A percentile compares a stretch with the other conserved stretches of the same genome.
phyloP scores from a whole-genome alignment of 352 stramenopile genomes.

The Pythium aristosporum region DNA sequence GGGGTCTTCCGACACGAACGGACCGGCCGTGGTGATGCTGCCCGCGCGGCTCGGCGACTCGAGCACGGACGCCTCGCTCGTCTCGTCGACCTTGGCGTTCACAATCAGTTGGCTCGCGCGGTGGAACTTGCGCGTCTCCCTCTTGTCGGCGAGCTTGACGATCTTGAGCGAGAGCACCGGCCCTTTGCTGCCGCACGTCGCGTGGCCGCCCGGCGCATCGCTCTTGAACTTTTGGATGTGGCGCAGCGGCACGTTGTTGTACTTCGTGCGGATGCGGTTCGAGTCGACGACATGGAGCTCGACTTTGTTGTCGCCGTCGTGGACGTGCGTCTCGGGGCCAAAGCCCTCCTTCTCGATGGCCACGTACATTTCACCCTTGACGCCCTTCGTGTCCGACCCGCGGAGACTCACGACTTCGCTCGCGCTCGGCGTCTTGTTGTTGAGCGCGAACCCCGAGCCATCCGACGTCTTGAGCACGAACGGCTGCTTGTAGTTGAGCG shows the following conservation, averaged over 20 bases:
- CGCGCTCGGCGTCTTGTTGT: constrained; percentile 65
- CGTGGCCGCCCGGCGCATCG: constrained; percentile 40
- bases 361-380: constrained; percentile 79
- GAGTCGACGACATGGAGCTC: constrained; percentile 62
- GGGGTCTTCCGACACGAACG: constrained; percentile 9
- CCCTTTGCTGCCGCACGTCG: constrained; percentile 48
- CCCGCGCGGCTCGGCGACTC: constrained; percentile 46
- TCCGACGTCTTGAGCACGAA: constrained; percentile 71
- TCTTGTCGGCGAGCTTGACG: constrained; percentile 29
- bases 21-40: constrained; percentile 26
- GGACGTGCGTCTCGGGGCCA: constrained; percentile 46
- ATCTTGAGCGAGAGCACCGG: constrained; percentile 43
- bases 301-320: constrained; percentile 42
- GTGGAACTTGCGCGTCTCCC: constrained; percentile 40
- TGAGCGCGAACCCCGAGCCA: constrained; percentile 65
- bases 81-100: constrained; percentile 54
- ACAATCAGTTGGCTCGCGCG: constrained; percentile 43
- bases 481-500: constrained; percentile 60
- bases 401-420: constrained; percentile 62
- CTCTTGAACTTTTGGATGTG: constrained; percentile 52
- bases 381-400: constrained; percentile 11
- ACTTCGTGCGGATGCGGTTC: constrained; percentile 70
- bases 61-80: constrained; percentile 44
- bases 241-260: constrained; percentile 54
- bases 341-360: constrained; percentile 53